Percentiles rank a stretch among this genome's conserved stretches.
phyloP scores from a whole-genome alignment of 345 rosid species.

The Psidium friedrichsthalianum region DNA sequence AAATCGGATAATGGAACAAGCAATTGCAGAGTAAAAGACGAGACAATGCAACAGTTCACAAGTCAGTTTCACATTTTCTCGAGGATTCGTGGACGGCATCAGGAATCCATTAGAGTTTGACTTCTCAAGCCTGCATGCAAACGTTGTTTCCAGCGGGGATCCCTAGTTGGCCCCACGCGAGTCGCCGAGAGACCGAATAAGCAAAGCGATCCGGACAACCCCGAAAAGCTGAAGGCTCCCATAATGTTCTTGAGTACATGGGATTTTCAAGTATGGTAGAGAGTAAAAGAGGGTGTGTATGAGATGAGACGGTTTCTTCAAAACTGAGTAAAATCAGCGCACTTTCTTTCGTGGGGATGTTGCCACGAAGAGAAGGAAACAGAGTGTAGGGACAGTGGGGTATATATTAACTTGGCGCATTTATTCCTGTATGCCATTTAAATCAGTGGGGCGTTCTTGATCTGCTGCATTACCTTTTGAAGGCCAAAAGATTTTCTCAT shows the following conservation, averaged over 20 bases:
- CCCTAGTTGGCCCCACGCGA: constrained; percentile 10
- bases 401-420: neutral
- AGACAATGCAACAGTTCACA: constrained; percentile 10
- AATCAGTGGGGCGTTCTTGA: neutral
- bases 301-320: constrained; percentile 2
- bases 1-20: neutral
- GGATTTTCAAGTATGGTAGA: neutral
- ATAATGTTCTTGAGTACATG: constrained; percentile 1
- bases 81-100: constrained; percentile 17
- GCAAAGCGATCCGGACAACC: constrained; percentile 14
- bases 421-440: neutral
- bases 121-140: constrained; percentile 8
- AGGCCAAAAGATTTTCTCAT: neutral
- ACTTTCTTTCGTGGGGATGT: constrained; percentile 32
- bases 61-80: constrained; percentile 10
- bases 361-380: constrained; percentile 51
- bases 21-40: neutral
- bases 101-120: constrained; percentile 24
- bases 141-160: constrained; percentile 2
- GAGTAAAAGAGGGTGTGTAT: neutral
- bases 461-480: neutral
- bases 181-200: constrained; percentile 1
- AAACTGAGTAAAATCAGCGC: constrained; percentile 24
- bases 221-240: constrained; percentile 10
- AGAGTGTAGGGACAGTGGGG: constrained; percentile 16